Evolutionary conservation across 129 eudicot species (phyloP).

Genomic region (Chrysanthemum lavandulifolium): DNA sequence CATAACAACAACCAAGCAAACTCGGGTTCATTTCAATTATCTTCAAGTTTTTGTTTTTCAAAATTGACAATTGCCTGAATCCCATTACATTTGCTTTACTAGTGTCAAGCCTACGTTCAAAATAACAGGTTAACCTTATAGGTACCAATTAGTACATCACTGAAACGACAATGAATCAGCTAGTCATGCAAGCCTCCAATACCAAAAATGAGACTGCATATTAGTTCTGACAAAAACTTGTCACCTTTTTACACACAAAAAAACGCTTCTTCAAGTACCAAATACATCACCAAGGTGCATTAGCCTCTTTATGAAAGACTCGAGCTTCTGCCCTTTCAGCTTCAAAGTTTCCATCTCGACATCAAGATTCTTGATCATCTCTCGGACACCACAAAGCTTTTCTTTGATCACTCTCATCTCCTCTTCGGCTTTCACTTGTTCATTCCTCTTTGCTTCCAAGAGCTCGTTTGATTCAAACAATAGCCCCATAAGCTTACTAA

Average conservation of each 20-base stretch:
- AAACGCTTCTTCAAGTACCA: not conserved
- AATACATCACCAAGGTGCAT: slow-evolving; percentile 57
- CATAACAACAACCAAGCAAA: not conserved
- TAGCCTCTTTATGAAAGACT: slow-evolving; percentile 42
- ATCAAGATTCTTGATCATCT: slow-evolving; percentile 36
- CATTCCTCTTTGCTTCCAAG: slow-evolving; percentile 36
- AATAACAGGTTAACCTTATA: not conserved
- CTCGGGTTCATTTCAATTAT: too few species aligned
- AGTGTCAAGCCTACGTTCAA: not conserved
- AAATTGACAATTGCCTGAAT: not conserved
- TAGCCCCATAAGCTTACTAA: slow-evolving; percentile 38
- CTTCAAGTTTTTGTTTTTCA: too few species aligned
- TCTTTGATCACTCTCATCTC: slow-evolving; percentile 34
- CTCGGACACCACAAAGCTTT: slow-evolving; percentile 34
- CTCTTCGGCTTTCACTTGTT: slow-evolving; percentile 41
- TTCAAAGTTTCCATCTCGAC: slow-evolving; percentile 47
- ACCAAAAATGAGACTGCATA: slow-evolving; percentile 4
- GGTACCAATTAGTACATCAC: not conserved
- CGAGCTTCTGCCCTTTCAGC: slow-evolving; percentile 33
- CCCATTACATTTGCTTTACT: not conserved
- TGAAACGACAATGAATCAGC: not conserved
- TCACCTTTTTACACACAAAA: not conserved
- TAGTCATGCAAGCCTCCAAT: not conserved
- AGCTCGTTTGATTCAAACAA: slow-evolving; percentile 34
- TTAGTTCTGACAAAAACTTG: not conserved